phyloP scores from a whole-genome alignment of 352 stramenopile genomes.

The Phytophthora colocasiae region DNA sequence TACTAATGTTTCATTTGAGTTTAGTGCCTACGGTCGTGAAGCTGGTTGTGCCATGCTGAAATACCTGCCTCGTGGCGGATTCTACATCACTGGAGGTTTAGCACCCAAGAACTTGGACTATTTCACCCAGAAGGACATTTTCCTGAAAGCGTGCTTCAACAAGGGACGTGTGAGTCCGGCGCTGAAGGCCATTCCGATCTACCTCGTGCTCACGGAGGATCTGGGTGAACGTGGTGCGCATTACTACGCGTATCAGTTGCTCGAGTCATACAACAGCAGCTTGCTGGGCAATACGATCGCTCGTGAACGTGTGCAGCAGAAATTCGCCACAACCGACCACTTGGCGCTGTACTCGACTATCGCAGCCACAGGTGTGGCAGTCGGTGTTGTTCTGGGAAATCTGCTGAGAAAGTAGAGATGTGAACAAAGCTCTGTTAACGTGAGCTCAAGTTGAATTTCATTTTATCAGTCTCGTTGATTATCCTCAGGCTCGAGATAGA shows the following conservation, averaged over 20 bases:
- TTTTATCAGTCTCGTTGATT: constrained; percentile 43
- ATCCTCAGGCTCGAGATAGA: constrained; percentile 39
- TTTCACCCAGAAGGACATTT: constrained; percentile 87
- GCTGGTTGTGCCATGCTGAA: constrained; percentile 95
- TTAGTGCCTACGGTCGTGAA: constrained; percentile 94
- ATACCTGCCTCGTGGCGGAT: constrained; percentile 95
- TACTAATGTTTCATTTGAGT: constrained; percentile 13
- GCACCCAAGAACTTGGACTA: constrained; percentile 97
- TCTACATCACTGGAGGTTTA: constrained; percentile 97
- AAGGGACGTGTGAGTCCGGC: constrained; percentile 89
- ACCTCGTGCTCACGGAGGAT: constrained; percentile 92
- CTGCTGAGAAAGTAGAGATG: constrained; percentile 29
- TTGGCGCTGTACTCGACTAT: constrained; percentile 55
- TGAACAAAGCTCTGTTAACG: constrained; percentile 13
- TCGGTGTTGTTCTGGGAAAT: constrained; percentile 37
- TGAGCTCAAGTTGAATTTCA: background rate
- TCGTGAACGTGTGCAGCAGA: constrained; percentile 37
- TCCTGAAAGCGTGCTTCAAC: constrained; percentile 88
- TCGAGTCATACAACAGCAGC: constrained; percentile 64
- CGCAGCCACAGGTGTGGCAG: constrained; percentile 42
- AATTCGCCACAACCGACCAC: constrained; percentile 48
- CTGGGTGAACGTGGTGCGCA: constrained; percentile 90
- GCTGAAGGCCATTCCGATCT: constrained; percentile 82
- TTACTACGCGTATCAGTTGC: constrained; percentile 86
- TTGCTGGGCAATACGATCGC: constrained; percentile 44